Evolutionary conservation across 495 filamentous ascomycete genomes (phyloP), one percentile per base, ranked within the genome.

Genomic region (Penicillium atrosanguineum): DNA sequence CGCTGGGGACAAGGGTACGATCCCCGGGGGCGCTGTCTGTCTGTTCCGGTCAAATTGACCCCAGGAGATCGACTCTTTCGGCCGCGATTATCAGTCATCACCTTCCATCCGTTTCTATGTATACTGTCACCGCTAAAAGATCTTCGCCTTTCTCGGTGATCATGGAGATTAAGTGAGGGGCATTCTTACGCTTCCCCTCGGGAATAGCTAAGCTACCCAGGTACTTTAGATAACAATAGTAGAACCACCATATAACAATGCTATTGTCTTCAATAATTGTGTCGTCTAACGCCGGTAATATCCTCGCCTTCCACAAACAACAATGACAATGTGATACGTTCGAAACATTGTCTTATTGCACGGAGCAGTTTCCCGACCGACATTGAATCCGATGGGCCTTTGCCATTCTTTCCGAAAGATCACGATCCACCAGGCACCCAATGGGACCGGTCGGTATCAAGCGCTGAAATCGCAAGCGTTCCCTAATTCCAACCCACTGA

Each of bases 21-120:
- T 44, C 37, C 38, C 59, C 52, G 44, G 59, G 43, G 50, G 42
- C 16, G 38, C 36, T 26, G 18, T 31, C 37, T 41, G 26, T 6
- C 16, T 19, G n/a, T 11, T 40, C 38, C 23, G 21, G 43, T 45
- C 28, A 26, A 46, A 4, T 34, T 34, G 7, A 14, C 44, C 44
- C 23, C 19, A 25, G 38, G 38, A 40, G 48, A 41, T 41, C 31
- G 15, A 29, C 20, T 46, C 21, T 25, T 20, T 34, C 37, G 48
- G 29, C 36, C 44, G n/a, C 43, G 45, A 61, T 61, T 59, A 62
- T 59, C 52, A 59, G 61, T 63, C 25, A 11, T 49, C 5, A 31
- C 37, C 25, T 63, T 61, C 61, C 52, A 64, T 61, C 21, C 16
- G 58, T 53, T 64, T 64, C 61, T 55, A 61, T 44, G 28, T 55